phyloP scores from a whole-genome alignment of 331 rosid genomes.

The Saraca asoca region DNA sequence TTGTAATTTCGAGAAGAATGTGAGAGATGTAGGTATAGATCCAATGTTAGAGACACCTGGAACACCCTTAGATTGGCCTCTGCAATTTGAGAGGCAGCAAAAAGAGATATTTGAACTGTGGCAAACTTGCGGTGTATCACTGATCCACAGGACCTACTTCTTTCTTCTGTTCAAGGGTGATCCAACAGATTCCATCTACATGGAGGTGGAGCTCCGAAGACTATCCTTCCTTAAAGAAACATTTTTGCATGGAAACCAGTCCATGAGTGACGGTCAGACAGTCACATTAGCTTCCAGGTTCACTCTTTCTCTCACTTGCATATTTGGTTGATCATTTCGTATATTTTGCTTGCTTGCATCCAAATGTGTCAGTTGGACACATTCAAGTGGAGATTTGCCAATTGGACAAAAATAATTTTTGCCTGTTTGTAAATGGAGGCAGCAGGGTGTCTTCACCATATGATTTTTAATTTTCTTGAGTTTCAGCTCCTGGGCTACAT shows the following conservation, averaged over 20 bases:
- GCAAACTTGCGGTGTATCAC: constrained; percentile 81
- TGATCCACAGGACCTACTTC: constrained; percentile 96
- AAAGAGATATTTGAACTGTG: constrained; percentile 78
- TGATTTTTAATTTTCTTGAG: constrained; percentile 3
- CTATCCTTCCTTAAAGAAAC: constrained; percentile 77
- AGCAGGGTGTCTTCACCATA: neutral
- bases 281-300: constrained; percentile 80
- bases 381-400: constrained; percentile 25
- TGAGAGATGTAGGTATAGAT: constrained; percentile 61
- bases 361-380: neutral
- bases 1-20: constrained; percentile 41
- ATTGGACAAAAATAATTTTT: neutral
- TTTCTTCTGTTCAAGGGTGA: constrained; percentile 94
- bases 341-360: constrained; percentile 2
- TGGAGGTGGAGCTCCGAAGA: constrained; percentile 93
- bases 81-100: constrained; percentile 77
- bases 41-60: constrained; percentile 60
- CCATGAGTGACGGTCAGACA: constrained; percentile 58
- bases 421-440: neutral
- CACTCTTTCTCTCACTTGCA: constrained; percentile 29
- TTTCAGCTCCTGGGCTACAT: neutral
- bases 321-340: neutral
- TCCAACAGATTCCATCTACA: constrained; percentile 83
- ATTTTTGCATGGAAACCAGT: constrained; percentile 58
- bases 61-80: constrained; percentile 68